Percentiles rank a stretch among this genome's conserved stretches.
phyloP scores from a whole-genome alignment of 23 red algal genomes.

The Gracilaria caudata region DNA sequence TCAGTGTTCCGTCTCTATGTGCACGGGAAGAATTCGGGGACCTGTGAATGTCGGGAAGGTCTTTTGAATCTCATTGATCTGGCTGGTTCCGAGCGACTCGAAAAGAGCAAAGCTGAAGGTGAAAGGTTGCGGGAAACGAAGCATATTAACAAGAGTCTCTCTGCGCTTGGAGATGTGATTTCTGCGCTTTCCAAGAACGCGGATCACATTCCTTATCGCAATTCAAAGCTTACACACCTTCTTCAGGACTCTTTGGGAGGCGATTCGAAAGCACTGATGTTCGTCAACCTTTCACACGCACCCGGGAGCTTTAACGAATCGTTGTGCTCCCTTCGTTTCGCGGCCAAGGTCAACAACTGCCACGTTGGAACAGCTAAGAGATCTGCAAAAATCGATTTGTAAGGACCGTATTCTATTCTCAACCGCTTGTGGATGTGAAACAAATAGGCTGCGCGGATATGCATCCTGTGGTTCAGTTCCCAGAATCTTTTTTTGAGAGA shows the following conservation, averaged over 20 bases:
- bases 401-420: not conserved
- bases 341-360: constrained; percentile 93
- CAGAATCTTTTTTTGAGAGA: not conserved
- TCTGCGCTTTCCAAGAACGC: constrained; percentile 75
- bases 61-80: constrained; percentile 97
- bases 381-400: constrained; percentile 65
- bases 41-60: constrained; percentile 58
- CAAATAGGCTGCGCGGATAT: not conserved
- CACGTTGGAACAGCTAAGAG: constrained; percentile 90
- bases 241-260: constrained; percentile 96
- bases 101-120: constrained; percentile 66
- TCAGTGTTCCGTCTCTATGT: constrained; percentile 96
- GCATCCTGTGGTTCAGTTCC: constrained; percentile 12
- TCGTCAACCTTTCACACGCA: constrained; percentile 92
- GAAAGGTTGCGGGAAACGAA: constrained; percentile 89
- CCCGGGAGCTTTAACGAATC: constrained; percentile 87
- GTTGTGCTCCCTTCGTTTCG: constrained; percentile 90
- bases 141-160: constrained; percentile 94
- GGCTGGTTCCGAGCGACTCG: constrained; percentile 90
- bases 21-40: constrained; percentile 63
- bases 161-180: constrained; percentile 84
- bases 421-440: constrained; percentile 4
- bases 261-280: constrained; percentile 98
- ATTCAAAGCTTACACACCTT: constrained; percentile 96
- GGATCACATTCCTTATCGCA: constrained; percentile 85